These are phyloP conservation scores for Colletotrichum salicis DNA, from an alignment of 2,329 filamentous ascomycete species.

Conservation along the genomic window DNA sequence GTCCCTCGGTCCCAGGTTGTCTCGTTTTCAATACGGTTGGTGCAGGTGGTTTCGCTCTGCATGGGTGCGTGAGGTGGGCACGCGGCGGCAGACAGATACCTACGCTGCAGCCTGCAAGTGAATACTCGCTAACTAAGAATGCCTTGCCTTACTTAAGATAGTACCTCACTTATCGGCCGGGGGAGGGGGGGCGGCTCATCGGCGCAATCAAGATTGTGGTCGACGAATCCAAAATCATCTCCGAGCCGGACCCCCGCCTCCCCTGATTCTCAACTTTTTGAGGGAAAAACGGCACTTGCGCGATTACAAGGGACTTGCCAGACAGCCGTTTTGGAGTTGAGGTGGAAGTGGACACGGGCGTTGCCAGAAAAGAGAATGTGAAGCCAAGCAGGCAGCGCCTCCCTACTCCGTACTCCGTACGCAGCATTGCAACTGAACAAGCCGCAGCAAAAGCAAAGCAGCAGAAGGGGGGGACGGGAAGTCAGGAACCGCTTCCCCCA, in stretches of 20 bases:
- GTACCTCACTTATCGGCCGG: neutral
- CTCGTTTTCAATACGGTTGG: neutral
- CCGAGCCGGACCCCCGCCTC: neutral
- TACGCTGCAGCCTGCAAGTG: no score
- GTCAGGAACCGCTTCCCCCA: conserved; percentile 18
- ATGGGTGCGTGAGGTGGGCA: no score
- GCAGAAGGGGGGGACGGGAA: neutral
- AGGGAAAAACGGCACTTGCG: conserved; percentile 9
- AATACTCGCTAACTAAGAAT: neutral
- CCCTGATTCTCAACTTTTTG: neutral
- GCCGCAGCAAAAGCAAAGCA: neutral
- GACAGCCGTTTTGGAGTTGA: neutral
- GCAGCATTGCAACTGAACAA: no score
- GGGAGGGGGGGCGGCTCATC: neutral
- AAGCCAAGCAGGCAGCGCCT: neutral
- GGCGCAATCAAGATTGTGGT: neutral
- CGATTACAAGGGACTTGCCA: conserved; percentile 13
- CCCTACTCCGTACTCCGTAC: no score
- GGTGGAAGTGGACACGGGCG: neutral
- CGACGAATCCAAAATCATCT: conserved; percentile 6
- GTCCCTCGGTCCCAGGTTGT: neutral
- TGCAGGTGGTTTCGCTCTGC: neutral
- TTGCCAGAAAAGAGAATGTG: neutral
- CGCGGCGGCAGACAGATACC: neutral
- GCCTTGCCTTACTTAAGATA: neutral